Conservation (phyloP, 345 rosid species). For the Salix exigua region DNA sequence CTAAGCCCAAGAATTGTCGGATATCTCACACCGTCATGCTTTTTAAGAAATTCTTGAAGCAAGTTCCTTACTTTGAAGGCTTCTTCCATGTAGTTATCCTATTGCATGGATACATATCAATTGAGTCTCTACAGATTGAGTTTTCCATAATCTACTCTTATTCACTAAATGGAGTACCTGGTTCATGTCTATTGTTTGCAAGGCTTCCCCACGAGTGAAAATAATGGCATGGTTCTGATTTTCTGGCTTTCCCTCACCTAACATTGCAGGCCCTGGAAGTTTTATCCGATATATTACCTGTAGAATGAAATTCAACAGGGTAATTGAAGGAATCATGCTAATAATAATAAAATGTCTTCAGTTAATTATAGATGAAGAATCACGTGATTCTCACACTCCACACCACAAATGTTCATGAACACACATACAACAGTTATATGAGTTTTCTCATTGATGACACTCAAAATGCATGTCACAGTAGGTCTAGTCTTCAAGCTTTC, state of each 20-base stretch:
- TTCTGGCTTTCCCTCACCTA: conserved; percentile 99
- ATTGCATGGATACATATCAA: background rate
- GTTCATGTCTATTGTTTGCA: conserved; percentile 98
- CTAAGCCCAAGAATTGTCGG: conserved; percentile 95
- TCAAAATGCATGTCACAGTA: too few relatives aligned
- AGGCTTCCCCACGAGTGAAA: conserved; percentile 95
- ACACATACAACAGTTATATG: too few relatives aligned
- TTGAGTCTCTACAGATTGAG: too few relatives aligned
- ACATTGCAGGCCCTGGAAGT: conserved; percentile 94
- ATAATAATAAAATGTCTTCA: too few relatives aligned
- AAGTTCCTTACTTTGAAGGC: conserved; percentile 94
- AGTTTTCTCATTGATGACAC: too few relatives aligned
- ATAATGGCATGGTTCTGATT: conserved; percentile 97
- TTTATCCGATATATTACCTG: conserved; percentile 89
- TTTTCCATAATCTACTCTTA: background rate
- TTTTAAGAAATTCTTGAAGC: conserved; percentile 86
- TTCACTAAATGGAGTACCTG: conserved; percentile 44
- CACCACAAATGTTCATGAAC: too few relatives aligned
- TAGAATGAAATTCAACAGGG: background rate
- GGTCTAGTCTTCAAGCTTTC: too few relatives aligned
- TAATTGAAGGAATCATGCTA: background rate
- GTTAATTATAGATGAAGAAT: too few relatives aligned
- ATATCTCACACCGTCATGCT: conserved; percentile 84
- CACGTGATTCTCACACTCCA: too few relatives aligned
- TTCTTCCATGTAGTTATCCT: conserved; percentile 99